These are phyloP conservation scores for Acmispon strigosus DNA, from an alignment of 306 rosid species.

Conservation along the genomic window DNA sequence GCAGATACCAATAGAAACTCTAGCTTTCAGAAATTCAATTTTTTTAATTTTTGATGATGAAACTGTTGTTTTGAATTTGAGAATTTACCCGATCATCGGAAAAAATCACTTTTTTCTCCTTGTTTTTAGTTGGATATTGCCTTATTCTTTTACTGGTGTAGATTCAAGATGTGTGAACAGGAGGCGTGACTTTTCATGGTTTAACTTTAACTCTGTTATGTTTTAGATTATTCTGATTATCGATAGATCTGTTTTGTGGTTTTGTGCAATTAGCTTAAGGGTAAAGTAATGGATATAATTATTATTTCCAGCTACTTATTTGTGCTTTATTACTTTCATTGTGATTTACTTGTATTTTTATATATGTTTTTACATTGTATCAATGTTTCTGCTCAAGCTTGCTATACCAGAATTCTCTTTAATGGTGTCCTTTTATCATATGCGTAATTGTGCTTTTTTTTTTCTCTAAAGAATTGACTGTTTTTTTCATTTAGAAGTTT, in stretches of 20 bases:
- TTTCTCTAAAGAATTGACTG: neutral
- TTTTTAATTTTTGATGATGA: neutral
- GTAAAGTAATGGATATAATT: neutral
- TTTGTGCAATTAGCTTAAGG: neutral
- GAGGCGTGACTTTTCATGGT: neutral
- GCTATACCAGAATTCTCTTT: neutral
- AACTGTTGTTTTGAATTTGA: neutral
- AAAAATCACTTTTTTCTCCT: neutral
- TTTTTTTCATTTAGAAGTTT: neutral
- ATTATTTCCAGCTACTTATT: neutral
- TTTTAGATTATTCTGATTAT: slow-evolving; percentile 22
- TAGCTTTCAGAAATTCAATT: neutral
- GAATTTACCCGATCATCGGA: neutral
- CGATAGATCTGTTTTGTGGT: slow-evolving; percentile 16
- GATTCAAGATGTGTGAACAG: slow-evolving; percentile 13
- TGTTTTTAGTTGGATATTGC: neutral
- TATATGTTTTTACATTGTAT: neutral
- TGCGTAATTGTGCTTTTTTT: neutral
- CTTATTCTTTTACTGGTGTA: neutral
- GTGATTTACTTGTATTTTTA: neutral
- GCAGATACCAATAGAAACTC: neutral
- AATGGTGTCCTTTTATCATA: neutral
- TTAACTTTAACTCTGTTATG: neutral
- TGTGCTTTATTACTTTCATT: neutral
- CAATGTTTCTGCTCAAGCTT: neutral